Conservation (phyloP, 78 protist species). For the Dictyostelium purpureum region DNA sequence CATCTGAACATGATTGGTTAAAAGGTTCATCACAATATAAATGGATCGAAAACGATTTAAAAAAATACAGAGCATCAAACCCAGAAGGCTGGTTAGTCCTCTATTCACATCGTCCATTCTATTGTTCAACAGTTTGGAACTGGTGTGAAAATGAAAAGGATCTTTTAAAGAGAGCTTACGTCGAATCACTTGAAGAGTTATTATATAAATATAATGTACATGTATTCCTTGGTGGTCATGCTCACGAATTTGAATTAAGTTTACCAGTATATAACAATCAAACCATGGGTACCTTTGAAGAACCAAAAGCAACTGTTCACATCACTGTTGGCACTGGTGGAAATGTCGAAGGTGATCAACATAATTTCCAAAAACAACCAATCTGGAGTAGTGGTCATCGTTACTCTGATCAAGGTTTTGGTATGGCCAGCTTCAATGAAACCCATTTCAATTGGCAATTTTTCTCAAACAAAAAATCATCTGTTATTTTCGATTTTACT, state of each 20-base stretch:
- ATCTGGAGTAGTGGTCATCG: slow-evolving; percentile 17
- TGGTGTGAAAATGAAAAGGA: slow-evolving; percentile 32
- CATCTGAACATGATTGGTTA: slow-evolving; percentile 15
- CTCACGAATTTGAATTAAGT: slow-evolving; percentile 34
- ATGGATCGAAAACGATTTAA: slow-evolving; percentile 44
- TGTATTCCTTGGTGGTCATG: slow-evolving; percentile 42
- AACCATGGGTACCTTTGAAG: background rate
- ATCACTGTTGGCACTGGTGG: slow-evolving; percentile 59
- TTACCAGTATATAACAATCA: slow-evolving; percentile 22
- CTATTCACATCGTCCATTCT: slow-evolving; percentile 46
- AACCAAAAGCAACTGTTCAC: slow-evolving; percentile 38
- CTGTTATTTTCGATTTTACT: background rate
- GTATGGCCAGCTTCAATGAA: background rate
- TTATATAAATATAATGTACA: slow-evolving; percentile 29
- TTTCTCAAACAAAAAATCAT: background rate
- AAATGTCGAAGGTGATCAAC: slow-evolving; percentile 3
- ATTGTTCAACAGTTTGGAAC: slow-evolving; percentile 11
- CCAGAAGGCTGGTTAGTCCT: slow-evolving; percentile 53
- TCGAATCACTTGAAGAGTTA: slow-evolving; percentile 11
- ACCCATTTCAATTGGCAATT: slow-evolving; percentile 24
- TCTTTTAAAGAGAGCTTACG: background rate
- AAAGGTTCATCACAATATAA: slow-evolving; percentile 3
- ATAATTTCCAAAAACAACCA: slow-evolving; percentile 1
- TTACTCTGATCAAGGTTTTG: slow-evolving; percentile 3
- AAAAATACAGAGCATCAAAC: slow-evolving; percentile 3